Base-by-base conservation (phyloP, 2,329 filamentous ascomycete genomes). In the Chaetomium strumarium region DNA sequence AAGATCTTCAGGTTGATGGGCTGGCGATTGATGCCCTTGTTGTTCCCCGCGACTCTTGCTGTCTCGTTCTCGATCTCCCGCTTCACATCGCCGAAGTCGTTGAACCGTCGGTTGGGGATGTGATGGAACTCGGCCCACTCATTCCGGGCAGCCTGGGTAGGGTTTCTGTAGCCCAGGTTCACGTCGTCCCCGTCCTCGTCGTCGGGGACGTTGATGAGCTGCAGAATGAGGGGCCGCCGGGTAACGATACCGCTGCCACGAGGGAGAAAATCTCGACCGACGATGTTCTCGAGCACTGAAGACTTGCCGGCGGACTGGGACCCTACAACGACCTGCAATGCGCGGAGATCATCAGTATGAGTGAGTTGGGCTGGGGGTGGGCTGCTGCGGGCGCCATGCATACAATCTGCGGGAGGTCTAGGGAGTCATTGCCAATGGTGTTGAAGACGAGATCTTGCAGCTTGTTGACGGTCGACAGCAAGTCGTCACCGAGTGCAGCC, bases 1-100 rank as follows among this genome's bases (percentile, higher is more conserved):
- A 96, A 99, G 58, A 99, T 93, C 70, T 97, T 97, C 61, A 99
- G 81, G 72, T 99, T 97, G 70, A 99, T 99, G 55, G 93, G 90
- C 68, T 95, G 89, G 58, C 93, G 80, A 70, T 96, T 96, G 75
- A 99, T 99, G 64, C 93, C 93, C 73, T 97, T 97, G 75, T 99
- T 99, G 74, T 82, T 95, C 64, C 93, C 93, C 54, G 80, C 80
- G 52, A 70, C 66, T 57, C 67, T 64, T 50, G 68, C 64, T 3
- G 88, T 88, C 75, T 99, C 95, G 64, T 93, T 84, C 54, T 90
- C 84, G 17, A 95, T 99, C 75, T 99, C 93, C 58, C 89, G 91
- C 74, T 97, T 93, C 64, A 99, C 97, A 73, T 99, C 93, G 66
- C 95, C 93, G 63, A 99, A 92, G 68, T 95, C 88, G 64, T 79